Percentiles rank a stretch among this genome's conserved stretches.
Conservation (phyloP, 2,329 filamentous ascomycete species). For the Talaromyces marneffei region DNA sequence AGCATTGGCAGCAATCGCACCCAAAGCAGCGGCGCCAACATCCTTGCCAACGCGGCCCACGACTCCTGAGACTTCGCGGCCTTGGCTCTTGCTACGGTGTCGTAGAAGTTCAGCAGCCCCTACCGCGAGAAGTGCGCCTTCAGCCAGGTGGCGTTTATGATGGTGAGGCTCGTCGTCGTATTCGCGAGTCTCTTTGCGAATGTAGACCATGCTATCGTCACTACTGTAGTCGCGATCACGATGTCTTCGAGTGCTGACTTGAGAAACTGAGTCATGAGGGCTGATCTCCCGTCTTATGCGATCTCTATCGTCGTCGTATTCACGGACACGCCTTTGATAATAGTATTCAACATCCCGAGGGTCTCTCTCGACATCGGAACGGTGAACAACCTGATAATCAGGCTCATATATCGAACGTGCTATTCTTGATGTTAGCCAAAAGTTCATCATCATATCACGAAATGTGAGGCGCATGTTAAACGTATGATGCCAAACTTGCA, state of each 20-base stretch:
- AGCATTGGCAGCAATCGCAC: slow-evolving; percentile 56
- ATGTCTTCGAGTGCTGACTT: slow-evolving; percentile 38
- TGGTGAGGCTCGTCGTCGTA: slow-evolving; percentile 45
- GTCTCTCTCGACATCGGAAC: slow-evolving; percentile 47
- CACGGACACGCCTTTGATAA: slow-evolving; percentile 53
- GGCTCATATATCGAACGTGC: slow-evolving; percentile 51
- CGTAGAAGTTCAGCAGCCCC: slow-evolving; percentile 57
- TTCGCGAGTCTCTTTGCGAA: slow-evolving; percentile 46
- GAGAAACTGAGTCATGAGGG: slow-evolving; percentile 49
- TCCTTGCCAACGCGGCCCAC: slow-evolving; percentile 46
- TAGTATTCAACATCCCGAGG: slow-evolving; percentile 56
- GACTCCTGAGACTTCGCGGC: slow-evolving; percentile 48
- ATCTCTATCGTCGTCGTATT: slow-evolving; percentile 47
- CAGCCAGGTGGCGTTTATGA: slow-evolving; percentile 54
- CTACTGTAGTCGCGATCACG: slow-evolving; percentile 47
- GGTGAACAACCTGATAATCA: slow-evolving; percentile 56
- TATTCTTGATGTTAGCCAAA: slow-evolving; percentile 32
- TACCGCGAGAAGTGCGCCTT: slow-evolving; percentile 53
- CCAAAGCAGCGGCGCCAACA: slow-evolving; percentile 56
- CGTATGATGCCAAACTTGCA: not conserved
- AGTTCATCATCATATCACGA: slow-evolving; percentile 1
- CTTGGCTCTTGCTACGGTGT: slow-evolving; percentile 53
- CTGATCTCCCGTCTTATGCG: slow-evolving; percentile 43
- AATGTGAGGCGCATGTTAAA: not conserved
- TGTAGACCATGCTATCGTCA: slow-evolving; percentile 58